phyloP scores from a whole-genome alignment of 2,329 filamentous ascomycete genomes.

The Aspergillus sp. region DNA sequence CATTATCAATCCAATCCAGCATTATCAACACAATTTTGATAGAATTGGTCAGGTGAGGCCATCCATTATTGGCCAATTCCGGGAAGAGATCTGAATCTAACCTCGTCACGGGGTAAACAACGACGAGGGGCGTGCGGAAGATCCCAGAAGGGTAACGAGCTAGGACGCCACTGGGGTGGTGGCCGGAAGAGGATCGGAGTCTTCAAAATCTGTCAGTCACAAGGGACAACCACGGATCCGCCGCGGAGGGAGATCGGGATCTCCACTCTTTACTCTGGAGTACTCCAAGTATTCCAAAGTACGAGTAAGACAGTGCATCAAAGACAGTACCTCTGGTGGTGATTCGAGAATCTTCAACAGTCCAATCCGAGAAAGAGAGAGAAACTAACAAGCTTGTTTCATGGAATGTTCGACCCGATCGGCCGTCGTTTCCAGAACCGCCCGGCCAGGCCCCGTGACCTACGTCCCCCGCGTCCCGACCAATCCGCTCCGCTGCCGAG shows the following conservation, averaged over 20 bases:
- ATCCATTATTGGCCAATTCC: not conserved
- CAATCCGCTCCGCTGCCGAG: not conserved
- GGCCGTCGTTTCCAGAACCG: slow-evolving; percentile 12
- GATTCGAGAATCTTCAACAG: too few relatives aligned
- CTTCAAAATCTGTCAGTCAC: slow-evolving; percentile 14
- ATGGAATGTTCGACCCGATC: not conserved
- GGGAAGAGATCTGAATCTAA: not conserved
- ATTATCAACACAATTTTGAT: too few relatives aligned
- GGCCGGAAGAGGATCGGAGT: slow-evolving; percentile 6
- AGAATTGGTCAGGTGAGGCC: too few relatives aligned
- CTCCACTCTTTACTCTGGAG: not conserved
- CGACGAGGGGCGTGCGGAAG: slow-evolving; percentile 1
- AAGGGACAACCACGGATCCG: slow-evolving; percentile 9
- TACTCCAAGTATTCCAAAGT: too few relatives aligned
- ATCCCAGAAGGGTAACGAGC: slow-evolving; percentile 9
- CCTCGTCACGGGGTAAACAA: not conserved
- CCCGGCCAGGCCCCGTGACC: slow-evolving; percentile 13
- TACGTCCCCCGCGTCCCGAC: not conserved
- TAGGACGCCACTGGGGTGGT: not conserved
- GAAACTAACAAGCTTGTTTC: too few relatives aligned
- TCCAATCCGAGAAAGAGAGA: too few relatives aligned
- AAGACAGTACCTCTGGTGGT: too few relatives aligned
- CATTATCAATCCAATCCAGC: too few relatives aligned
- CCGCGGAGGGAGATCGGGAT: slow-evolving; percentile 6
- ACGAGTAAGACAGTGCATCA: too few relatives aligned